Evolutionary conservation across 106 monocot genomes (phyloP), one percentile per base, ranked within the genome.

Genomic region (Platanthera guangdongensis): DNA sequence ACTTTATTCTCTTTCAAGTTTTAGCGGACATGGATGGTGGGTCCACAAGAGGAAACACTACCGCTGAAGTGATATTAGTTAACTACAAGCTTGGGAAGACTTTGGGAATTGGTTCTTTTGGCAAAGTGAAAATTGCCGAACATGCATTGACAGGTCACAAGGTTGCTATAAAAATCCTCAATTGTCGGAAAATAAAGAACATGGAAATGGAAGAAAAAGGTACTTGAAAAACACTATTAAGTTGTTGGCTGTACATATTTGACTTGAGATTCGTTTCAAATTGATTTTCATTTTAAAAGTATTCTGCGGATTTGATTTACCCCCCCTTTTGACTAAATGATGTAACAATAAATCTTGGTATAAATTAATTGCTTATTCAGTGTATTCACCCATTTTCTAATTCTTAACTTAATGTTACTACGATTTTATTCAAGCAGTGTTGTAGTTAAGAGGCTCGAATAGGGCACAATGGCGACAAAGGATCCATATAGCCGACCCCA

Each of bases 121-220:
- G 81, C 11, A 87, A 87, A 71, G 87, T 87, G 9, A 87, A 87
- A 75, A 79, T 87, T 67, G 87, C 87, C 8, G 87, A 84, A 57
- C 87, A 87, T 84, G 79, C 68, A 28, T 50, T 79, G 69, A 87
- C 87, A n/a, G 84, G 87, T 11, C 87, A 84, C 67, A 84, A 76
- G 59, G 87, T 87, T 22, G 87, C 87, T 39, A 79, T 87, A 59
- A 87, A 87, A 71, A 81, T 87, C 32, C 74, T 87, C 6, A 83
- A 87, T 49, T 64, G 86, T 21, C 74, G 83, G 15, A 79, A 83
- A 74, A 83, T 87, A 72, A 83, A 64, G 80, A 87, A 39, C 52
- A 83, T 83, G 78, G 87, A 87, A 68, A 87, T 87, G 87, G 87
- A 87, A 75, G 87, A 87, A 63, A 87, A 87, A 87, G 84, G 87